Conservation (phyloP, 1,284 basidiomycete genomes). For the Mycena citricolor region DNA sequence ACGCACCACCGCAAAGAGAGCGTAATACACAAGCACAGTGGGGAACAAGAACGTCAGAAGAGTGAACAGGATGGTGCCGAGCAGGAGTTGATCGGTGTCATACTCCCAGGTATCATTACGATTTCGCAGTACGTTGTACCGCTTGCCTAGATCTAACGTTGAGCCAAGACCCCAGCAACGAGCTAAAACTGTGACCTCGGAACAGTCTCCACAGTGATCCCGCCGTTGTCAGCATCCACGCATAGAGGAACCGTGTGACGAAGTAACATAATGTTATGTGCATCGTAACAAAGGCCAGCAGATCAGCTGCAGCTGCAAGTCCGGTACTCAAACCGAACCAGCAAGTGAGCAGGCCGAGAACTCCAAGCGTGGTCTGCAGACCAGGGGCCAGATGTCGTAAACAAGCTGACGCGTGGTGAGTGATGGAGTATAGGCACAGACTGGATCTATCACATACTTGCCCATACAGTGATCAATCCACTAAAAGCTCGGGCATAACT, state of each 20-base stretch:
- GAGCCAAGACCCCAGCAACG: constrained; percentile 1
- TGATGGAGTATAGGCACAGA: no score
- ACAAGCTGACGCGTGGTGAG: no score
- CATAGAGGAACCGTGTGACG: constrained; percentile 64
- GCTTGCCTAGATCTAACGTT: constrained; percentile 85
- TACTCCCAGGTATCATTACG: constrained; percentile 89
- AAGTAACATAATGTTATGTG: constrained; percentile 78
- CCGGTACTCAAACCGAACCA: constrained; percentile 52
- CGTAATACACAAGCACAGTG: constrained; percentile 85
- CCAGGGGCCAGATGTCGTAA: no score
- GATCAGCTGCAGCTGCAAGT: constrained; percentile 67
- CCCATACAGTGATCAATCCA: constrained; percentile 65
- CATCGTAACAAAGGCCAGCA: constrained; percentile 64
- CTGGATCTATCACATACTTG: constrained; percentile 51
- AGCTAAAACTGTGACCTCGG: constrained; percentile 60
- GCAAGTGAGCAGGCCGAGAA: no score
- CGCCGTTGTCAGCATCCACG: constrained; percentile 59
- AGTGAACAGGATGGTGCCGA: constrained; percentile 95
- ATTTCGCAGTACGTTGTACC: constrained; percentile 80
- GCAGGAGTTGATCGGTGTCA: constrained; percentile 89
- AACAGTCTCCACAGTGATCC: constrained; percentile 92
- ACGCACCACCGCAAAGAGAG: constrained; percentile 75
- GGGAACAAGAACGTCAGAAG: constrained; percentile 89
- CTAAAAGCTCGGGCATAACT: constrained; percentile 79
- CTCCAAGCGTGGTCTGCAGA: no score